Conservation (phyloP, 2,329 filamentous ascomycete genomes). For the Akanthomyces lecanii region DNA sequence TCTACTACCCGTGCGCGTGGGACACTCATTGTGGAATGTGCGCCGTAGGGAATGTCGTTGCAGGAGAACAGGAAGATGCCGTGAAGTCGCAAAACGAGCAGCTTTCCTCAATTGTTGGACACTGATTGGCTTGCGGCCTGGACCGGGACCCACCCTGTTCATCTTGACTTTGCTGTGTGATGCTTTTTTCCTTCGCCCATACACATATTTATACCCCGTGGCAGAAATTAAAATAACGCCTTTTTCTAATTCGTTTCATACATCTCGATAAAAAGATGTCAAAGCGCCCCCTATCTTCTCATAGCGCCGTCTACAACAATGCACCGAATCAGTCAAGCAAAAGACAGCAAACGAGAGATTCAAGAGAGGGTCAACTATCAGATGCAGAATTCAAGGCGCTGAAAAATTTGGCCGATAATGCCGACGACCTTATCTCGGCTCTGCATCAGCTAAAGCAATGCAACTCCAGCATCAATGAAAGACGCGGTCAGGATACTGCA, state of each 20-base stretch:
- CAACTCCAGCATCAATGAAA: not conserved
- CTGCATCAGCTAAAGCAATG: constrained; percentile 32
- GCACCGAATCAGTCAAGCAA: not conserved
- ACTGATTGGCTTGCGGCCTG: not conserved
- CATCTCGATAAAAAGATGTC: constrained; percentile 28
- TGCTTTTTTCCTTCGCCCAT: not conserved
- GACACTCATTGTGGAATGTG: constrained; percentile 51
- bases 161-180: not conserved
- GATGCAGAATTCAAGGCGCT: constrained; percentile 24
- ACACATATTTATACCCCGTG: not conserved
- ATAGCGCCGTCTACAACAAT: not conserved
- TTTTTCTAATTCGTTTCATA: not conserved
- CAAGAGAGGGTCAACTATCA: not conserved
- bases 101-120: not conserved
- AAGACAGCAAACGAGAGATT: constrained; percentile 8
- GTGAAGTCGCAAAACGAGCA: constrained; percentile 18
- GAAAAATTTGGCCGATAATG: constrained; percentile 25
- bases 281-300: constrained; percentile 32
- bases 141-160: not conserved
- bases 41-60: constrained; percentile 3
- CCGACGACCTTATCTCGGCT: constrained; percentile 36
- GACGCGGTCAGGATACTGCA: not conserved
- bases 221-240: not conserved
- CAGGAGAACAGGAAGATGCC: constrained; percentile 3
- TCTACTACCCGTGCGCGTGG: constrained; percentile 61